Percentiles rank a stretch among this genome's conserved stretches.
Evolutionary conservation across 2,329 filamentous ascomycete species (phyloP).

Genomic region (Fusarium mangiferae): DNA sequence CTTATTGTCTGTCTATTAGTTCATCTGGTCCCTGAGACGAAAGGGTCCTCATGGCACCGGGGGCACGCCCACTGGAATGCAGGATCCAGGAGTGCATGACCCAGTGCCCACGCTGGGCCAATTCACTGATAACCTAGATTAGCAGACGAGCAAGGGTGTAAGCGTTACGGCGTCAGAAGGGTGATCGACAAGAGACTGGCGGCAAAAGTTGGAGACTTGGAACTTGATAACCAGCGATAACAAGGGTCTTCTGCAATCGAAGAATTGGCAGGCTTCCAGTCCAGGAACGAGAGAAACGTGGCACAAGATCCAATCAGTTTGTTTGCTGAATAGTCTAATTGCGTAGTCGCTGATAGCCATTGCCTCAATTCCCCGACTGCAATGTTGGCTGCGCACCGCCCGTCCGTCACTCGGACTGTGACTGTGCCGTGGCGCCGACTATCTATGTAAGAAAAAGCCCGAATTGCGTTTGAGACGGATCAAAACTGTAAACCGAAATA

Average conservation of each 20-base stretch:
- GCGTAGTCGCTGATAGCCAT: conserved; percentile 12
- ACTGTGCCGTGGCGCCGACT: conserved; percentile 18
- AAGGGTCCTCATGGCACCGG: conserved; percentile 4
- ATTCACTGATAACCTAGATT: conserved; percentile 36
- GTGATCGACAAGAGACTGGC: conserved; percentile 33
- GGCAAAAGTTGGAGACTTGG: conserved; percentile 34
- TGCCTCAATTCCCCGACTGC: conserved; percentile 7
- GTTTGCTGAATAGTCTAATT: conserved; percentile 16
- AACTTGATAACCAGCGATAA: conserved; percentile 28
- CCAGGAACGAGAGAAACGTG: conserved; percentile 27
- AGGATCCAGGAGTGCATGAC: conserved; percentile 45
- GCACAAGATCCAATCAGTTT: conserved; percentile 15
- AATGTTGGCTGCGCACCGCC: conserved; percentile 27
- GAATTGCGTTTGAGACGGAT: conserved; percentile 14
- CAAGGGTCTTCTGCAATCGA: conserved; percentile 23
- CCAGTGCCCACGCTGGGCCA: conserved; percentile 10
- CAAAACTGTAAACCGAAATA: conserved; percentile 28
- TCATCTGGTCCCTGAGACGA: conserved; percentile 28
- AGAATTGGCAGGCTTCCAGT: conserved; percentile 18
- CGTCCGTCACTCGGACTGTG: neutral
- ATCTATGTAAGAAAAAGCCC: conserved; percentile 12
- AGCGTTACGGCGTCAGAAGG: conserved; percentile 18
- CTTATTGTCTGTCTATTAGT: neutral
- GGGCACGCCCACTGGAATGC: conserved; percentile 37
- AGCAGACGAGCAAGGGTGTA: conserved; percentile 20